phyloP scores from a whole-genome alignment of 257 asterid species.

The Verbena officinalis region DNA sequence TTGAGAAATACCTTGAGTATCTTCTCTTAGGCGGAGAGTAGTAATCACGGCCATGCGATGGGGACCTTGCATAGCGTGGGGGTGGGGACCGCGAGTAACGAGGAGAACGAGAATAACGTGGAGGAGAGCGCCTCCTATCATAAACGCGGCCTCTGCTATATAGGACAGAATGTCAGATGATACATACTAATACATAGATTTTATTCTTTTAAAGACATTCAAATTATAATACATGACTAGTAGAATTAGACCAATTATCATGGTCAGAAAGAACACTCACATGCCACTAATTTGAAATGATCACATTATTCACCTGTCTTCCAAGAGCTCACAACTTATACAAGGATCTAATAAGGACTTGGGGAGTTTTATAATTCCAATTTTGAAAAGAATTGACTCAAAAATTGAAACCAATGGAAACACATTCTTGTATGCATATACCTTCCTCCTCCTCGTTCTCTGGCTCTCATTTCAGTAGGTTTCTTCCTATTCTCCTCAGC shows the following conservation, averaged over 20 bases:
- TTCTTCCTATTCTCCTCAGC: constrained; percentile 96
- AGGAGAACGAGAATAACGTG: constrained; percentile 77
- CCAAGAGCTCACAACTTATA: neutral
- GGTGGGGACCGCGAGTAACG: constrained; percentile 82
- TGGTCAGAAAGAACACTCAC: too few relatives aligned
- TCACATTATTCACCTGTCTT: neutral
- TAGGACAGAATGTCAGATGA: neutral
- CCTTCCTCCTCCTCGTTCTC: constrained; percentile 78
- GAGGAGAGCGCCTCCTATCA: constrained; percentile 84
- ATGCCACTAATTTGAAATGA: too few relatives aligned
- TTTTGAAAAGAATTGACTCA: neutral
- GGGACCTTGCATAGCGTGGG: constrained; percentile 62
- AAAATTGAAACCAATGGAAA: neutral
- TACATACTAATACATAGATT: neutral
- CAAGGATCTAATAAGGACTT: neutral
- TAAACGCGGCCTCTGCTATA: constrained; percentile 58
- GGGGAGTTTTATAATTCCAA: neutral
- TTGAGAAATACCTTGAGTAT: constrained; percentile 61
- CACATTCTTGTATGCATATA: neutral
- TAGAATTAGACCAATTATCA: too few relatives aligned
- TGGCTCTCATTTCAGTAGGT: constrained; percentile 81
- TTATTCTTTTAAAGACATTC: neutral
- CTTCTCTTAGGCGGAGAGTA: constrained; percentile 78
- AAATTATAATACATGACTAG: neutral
- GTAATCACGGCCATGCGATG: constrained; percentile 67